Evolutionary conservation across 108 stramenopile species (phyloP).

Genomic region (Cyclotella atomus): DNA sequence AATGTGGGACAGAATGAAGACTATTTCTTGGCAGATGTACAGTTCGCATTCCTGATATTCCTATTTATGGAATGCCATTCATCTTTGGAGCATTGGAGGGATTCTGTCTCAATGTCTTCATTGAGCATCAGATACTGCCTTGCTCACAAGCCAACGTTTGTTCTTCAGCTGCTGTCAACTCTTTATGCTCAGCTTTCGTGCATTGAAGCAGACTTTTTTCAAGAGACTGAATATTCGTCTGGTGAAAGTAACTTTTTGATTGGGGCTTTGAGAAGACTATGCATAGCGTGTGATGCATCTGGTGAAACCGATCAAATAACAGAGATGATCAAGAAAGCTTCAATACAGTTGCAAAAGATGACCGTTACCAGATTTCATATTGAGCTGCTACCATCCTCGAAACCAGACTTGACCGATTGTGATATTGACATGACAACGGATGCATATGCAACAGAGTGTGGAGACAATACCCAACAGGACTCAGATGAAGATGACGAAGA

Average conservation of each 20-base stretch:
- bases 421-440: constrained; percentile 34
- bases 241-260: constrained; percentile 70
- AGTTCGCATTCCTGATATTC: constrained; percentile 75
- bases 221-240: constrained; percentile 70
- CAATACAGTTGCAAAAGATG: constrained; percentile 10
- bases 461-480: constrained; percentile 12
- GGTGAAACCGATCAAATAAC: constrained; percentile 5
- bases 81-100: constrained; percentile 85
- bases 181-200: constrained; percentile 59
- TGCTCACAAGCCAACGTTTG: constrained; percentile 40
- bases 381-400: constrained; percentile 5
- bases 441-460: constrained; percentile 1
- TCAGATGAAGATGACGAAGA: constrained; percentile 35
- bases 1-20: constrained; percentile 21
- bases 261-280: constrained; percentile 49
- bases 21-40: constrained; percentile 75
- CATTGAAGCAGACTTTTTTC: constrained; percentile 79
- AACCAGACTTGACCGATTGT: not conserved
- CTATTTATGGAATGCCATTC: constrained; percentile 73
- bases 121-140: not conserved
- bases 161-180: constrained; percentile 44
- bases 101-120: constrained; percentile 56
- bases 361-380: constrained; percentile 29
- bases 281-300: constrained; percentile 19
- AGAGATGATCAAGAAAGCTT: constrained; percentile 13